Evolutionary conservation across 192 early-diverging fungal genomes (phyloP).

Genomic region (Glomus cerebriforme): DNA sequence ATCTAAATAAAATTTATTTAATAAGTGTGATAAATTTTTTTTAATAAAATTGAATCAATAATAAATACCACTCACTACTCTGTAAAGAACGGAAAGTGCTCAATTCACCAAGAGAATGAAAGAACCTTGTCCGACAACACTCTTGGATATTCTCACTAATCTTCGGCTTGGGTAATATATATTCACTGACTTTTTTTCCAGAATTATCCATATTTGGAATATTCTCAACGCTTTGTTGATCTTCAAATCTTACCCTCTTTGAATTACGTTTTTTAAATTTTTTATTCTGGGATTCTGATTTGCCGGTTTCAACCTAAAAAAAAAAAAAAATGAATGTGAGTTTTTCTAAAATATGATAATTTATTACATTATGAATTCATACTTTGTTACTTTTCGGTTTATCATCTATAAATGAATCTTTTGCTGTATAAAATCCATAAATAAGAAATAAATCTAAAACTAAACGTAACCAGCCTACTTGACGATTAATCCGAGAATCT

Average conservation of each 20-base stretch:
- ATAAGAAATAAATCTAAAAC: conserved; percentile 71
- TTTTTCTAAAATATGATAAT: neutral
- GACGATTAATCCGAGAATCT: conserved; percentile 72
- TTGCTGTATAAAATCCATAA: conserved; percentile 72
- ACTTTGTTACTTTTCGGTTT: conserved; percentile 47
- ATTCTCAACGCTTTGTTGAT: neutral
- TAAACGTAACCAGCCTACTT: conserved; percentile 68
- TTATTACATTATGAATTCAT: neutral
- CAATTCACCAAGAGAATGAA: conserved; percentile 71
- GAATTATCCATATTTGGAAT: neutral
- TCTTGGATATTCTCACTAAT: conserved; percentile 59
- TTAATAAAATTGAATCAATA: neutral
- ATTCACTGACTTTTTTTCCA: neutral
- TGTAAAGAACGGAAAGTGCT: conserved; percentile 51
- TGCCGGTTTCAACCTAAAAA: neutral
- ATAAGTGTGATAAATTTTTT: too few species aligned
- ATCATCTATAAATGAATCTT: conserved; percentile 35
- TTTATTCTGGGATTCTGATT: neutral
- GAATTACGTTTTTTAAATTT: neutral
- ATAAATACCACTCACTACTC: conserved; percentile 17
- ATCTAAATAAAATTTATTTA: neutral
- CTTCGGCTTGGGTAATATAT: conserved; percentile 50
- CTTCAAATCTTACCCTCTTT: conserved; percentile 8
- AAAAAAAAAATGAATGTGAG: neutral
- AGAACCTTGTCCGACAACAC: conserved; percentile 63